Base-by-base conservation (phyloP, 257 asterid genomes). In the Solanum ossicruentum region DNA sequence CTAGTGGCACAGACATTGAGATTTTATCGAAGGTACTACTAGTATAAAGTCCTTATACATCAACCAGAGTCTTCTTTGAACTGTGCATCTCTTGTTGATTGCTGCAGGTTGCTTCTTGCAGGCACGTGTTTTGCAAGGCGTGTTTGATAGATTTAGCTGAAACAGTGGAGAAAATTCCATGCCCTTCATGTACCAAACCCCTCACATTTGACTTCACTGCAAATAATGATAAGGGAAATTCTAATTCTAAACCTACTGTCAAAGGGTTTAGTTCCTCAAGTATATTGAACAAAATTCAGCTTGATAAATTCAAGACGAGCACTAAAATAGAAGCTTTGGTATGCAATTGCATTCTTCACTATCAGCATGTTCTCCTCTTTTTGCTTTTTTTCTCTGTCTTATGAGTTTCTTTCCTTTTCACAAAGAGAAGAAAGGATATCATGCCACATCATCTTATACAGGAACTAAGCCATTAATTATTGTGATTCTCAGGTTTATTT, bases 311-410 rank as follows among this genome's bases (percentile, higher is more conserved):
- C 88, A 95, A 86, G 90, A 91, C 97, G 39, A 93, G 99, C 85
- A 95, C 99, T 71, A 93, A 95, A 90, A 93, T 95, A 86, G 98
- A 95, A 83, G 99, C 98, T 63, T 84, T 96, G 97, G 99, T 94
- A 92, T 85, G 95, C 87, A 43, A 20, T 71, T 71, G 2, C 54
- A 20, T 70, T 70, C 49, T 70, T 17, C 2, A 1, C 28, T 69
- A 9, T 70, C 28, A 39, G 39, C 52, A 39, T 39, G 9, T 17
- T 41, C 52, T 70, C 52, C 52, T 39, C 28, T 17, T 26, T 70
- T 39, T 70, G 9, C 16, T 69, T 69, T 69, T 69, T 51, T 69
- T 69, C 52, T 41, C 92, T 87, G 87, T 84, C 93, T 67, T 91
- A 88, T 66, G 70, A 88, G 5, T 26, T 2, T 12, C 41, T 63